Percentiles rank a stretch among this genome's conserved stretches.
phyloP scores from a whole-genome alignment of 1,284 basidiomycete genomes.

The Ustilago nuda region DNA sequence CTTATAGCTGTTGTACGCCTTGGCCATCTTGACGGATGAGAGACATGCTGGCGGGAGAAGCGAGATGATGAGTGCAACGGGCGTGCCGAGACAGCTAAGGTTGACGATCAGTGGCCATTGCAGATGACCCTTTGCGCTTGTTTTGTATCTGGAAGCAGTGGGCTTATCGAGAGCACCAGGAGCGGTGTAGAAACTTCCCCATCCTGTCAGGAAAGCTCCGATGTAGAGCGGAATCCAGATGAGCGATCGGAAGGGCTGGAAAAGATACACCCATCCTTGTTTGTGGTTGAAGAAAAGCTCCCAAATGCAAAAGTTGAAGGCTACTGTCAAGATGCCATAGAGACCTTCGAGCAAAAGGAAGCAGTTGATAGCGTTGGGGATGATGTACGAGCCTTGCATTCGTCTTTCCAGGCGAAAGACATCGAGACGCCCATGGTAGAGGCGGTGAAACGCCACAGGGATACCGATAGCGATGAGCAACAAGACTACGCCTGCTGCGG shows the following conservation, averaged over 20 bases:
- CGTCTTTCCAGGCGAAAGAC: slow-evolving; percentile 36
- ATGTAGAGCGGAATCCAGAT: slow-evolving; percentile 52
- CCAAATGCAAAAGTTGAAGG: slow-evolving; percentile 51
- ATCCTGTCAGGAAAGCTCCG: slow-evolving; percentile 55
- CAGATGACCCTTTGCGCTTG: slow-evolving; percentile 31
- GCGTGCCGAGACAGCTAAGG: slow-evolving; percentile 51
- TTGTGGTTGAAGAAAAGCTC: slow-evolving; percentile 17
- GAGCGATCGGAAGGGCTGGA: slow-evolving; percentile 21
- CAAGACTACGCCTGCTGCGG: slow-evolving; percentile 28
- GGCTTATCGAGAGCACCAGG: slow-evolving; percentile 58
- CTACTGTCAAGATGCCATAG: slow-evolving; percentile 40
- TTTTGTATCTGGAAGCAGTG: slow-evolving; percentile 29
- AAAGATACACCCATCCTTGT: slow-evolving; percentile 7
- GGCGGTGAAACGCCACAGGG: slow-evolving; percentile 26
- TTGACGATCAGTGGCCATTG: slow-evolving; percentile 56
- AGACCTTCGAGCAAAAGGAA: slow-evolving; percentile 46
- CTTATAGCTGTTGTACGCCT: slow-evolving; percentile 30
- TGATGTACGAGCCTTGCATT: slow-evolving; percentile 48
- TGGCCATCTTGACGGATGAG: slow-evolving; percentile 18
- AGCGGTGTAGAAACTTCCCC: slow-evolving; percentile 61
- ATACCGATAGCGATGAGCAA: slow-evolving; percentile 33
- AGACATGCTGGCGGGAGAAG: slow-evolving; percentile 36
- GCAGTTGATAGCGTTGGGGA: slow-evolving; percentile 59
- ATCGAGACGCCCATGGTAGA: slow-evolving; percentile 30
- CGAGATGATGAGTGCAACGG: slow-evolving; percentile 38